phyloP scores from a whole-genome alignment of 192 early-diverging fungal species.

The Backusella liffmaniae region DNA sequence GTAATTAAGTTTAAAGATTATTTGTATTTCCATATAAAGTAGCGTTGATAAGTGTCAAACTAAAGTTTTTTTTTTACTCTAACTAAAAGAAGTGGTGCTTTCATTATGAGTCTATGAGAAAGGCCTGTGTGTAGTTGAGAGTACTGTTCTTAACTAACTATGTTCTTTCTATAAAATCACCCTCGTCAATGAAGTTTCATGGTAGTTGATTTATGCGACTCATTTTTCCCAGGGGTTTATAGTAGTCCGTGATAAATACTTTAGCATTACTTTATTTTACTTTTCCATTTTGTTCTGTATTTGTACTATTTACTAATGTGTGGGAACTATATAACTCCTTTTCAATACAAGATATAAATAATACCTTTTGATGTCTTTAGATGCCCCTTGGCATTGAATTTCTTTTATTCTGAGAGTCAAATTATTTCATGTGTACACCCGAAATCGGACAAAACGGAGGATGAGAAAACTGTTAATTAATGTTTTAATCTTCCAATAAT shows the following conservation, averaged over 20 bases:
- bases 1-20: too few relatives aligned
- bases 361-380: too few relatives aligned
- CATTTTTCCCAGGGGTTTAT: too few relatives aligned
- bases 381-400: too few relatives aligned
- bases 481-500: not conserved
- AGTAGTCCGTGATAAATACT: too few relatives aligned
- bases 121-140: not conserved
- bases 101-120: not conserved
- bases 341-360: too few relatives aligned
- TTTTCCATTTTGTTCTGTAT: too few relatives aligned
- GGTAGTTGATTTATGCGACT: not conserved
- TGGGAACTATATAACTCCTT: too few relatives aligned
- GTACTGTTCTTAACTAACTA: not conserved
- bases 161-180: not conserved
- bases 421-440: not conserved
- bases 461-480: not conserved
- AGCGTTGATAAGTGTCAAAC: not conserved
- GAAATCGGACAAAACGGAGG: not conserved
- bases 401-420: not conserved
- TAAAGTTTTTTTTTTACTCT: not conserved
- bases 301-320: too few relatives aligned
- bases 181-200: not conserved
- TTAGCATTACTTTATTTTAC: too few relatives aligned
- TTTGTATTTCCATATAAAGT: not conserved
- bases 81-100: not conserved